A percentile compares a stretch with the other conserved stretches of the same genome.
phyloP scores from a whole-genome alignment of 2,329 filamentous ascomycete genomes.

The Ploettnerulaceae sp. region DNA sequence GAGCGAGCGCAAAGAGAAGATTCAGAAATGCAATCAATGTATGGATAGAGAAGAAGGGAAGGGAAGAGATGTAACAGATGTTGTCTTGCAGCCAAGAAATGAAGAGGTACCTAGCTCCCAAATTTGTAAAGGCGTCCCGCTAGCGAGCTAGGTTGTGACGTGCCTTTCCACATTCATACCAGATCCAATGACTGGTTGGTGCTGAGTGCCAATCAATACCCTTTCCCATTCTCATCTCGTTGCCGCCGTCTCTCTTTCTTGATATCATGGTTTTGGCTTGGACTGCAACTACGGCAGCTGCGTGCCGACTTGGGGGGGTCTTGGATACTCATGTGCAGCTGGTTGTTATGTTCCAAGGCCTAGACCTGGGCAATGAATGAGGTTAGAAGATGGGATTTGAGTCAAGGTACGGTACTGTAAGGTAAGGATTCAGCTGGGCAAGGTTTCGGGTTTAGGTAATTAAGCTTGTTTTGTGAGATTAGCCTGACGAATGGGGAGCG shows the following conservation, averaged over 20 bases:
- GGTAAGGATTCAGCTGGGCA: background rate
- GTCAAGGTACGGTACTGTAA: background rate
- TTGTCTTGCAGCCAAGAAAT: no score
- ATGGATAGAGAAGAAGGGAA: no score
- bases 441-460: no score
- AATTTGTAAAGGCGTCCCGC: conserved; percentile 1
- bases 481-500: background rate
- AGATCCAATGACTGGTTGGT: background rate
- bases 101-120: no score
- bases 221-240: no score
- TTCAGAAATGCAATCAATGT: no score
- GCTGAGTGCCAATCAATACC: no score
- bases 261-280: no score
- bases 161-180: background rate
- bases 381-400: background rate
- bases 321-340: background rate
- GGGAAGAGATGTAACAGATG: no score
- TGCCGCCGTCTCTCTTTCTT: no score
- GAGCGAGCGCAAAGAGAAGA: no score
- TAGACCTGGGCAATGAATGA: background rate
- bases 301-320: conserved; percentile 1
- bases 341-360: background rate
- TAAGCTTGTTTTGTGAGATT: conserved; percentile 1
- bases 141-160: background rate
- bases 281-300: conserved; percentile 5